Evolutionary conservation across 768 basidiomycete species (phyloP).

Genomic region (Mycena kentingensis): DNA sequence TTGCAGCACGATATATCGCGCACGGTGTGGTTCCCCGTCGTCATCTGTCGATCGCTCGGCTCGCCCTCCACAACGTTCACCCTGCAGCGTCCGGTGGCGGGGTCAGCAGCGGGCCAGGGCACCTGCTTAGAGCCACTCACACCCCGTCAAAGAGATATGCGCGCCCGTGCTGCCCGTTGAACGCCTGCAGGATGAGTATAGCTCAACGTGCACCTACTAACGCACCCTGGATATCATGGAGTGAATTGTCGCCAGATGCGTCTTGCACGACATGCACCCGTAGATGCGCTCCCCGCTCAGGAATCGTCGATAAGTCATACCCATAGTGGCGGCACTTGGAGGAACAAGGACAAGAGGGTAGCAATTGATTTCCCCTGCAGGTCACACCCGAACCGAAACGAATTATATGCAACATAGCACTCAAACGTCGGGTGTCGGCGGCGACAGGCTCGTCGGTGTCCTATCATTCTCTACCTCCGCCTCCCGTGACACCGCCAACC

Average conservation of each 20-base stretch:
- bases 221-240: constrained; percentile 87
- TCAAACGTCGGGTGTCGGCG: constrained; percentile 20
- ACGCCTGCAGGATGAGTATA: constrained; percentile 59
- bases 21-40: constrained; percentile 94
- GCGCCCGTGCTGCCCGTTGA: constrained; percentile 94
- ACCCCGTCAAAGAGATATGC: constrained; percentile 94
- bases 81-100: constrained; percentile 44
- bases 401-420: neutral
- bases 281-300: constrained; percentile 84
- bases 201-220: constrained; percentile 23
- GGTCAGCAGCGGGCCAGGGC: constrained; percentile 17
- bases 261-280: constrained; percentile 84
- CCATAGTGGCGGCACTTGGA: constrained; percentile 62
- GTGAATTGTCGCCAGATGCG: constrained; percentile 89
- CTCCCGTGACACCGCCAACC: constrained; percentile 43
- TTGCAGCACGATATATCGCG: constrained; percentile 94
- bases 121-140: constrained; percentile 50
- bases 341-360: constrained; percentile 6
- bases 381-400: neutral
- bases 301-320: constrained; percentile 87
- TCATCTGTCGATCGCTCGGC: constrained; percentile 92
- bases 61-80: constrained; percentile 92
- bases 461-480: constrained; percentile 45
- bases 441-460: constrained; percentile 31
- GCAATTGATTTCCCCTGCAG: constrained; percentile 8